Base-by-base conservation (phyloP, 495 filamentous ascomycete species). In the Alectoria sarmentosa region DNA sequence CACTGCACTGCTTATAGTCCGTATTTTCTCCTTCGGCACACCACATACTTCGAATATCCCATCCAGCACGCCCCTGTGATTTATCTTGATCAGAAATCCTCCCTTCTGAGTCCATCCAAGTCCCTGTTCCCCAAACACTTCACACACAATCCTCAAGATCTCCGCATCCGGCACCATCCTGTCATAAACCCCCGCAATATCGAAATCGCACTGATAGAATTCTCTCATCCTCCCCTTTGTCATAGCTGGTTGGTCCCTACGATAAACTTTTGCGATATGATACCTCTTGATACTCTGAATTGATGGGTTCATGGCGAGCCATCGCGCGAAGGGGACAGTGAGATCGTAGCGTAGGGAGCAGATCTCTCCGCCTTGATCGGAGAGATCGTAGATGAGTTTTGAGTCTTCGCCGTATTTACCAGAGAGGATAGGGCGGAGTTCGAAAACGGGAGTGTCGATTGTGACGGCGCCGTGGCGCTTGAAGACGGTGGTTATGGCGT, bases 151-250 rank as follows among this genome's bases (percentile, higher is more conserved):
- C 49, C 88, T 78, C 65, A 98, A 75, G 61, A 96, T 87, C 78
- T 97, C 93, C n/a, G 93, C 90, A 75, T 97, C 93, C 55, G 93
- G 90, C 30, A 97, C 79, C 93, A 98, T 97, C n/a, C 88, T 74
- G 71, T 97, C 93, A 74, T 90, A 95, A 39, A 78, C 75, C 65
- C 92, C 93, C 32, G 93, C 93, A 77, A 97, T 91, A 74, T 98
- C 93, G 73, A 97, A 96, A 76, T 98, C 93, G 76, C 92, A 96
- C 79, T 98, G 93, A 75, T 95, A 96, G 76, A 98, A 96, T 75
- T 98, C 93, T 65, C 94, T 83, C 89, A 97, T 93, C 9, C 91
- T 84, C 59, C 94, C 94, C 73, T 92, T 92, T 60, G 84, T 87
- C 80, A 94, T 89, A 61, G 89, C 89, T 2, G 88, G 88, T 73